phyloP scores from a whole-genome alignment of 169 alveolate genomes.

The Cryptosporidium ubiquitum region DNA sequence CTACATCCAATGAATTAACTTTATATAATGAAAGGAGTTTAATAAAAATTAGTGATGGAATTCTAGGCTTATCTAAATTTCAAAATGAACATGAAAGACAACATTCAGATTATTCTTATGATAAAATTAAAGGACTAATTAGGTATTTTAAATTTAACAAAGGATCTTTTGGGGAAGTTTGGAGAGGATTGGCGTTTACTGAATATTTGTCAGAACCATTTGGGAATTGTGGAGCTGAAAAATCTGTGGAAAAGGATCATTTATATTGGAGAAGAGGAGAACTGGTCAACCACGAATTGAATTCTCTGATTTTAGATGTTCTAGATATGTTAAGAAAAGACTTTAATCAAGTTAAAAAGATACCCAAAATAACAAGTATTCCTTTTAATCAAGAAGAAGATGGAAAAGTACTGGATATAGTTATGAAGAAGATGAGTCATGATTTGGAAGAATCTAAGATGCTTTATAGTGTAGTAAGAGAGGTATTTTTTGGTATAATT shows the following conservation, averaged over 20 bases:
- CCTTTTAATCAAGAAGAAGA: neutral
- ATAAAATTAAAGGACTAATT: conserved; percentile 23
- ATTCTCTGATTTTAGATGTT: conserved; percentile 36
- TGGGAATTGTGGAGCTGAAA: conserved; percentile 33
- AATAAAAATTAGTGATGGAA: neutral
- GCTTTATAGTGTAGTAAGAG: conserved; percentile 34
- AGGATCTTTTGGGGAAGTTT: conserved; percentile 71
- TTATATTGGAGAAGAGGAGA: conserved; percentile 66
- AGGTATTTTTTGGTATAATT: conserved; percentile 61
- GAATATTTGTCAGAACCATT: conserved; percentile 36
- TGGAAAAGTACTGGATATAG: conserved; percentile 21
- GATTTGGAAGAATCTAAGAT: neutral
- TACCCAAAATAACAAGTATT: neutral
- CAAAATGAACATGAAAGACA: neutral
- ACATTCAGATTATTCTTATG: conserved; percentile 1
- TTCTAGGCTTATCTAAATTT: neutral
- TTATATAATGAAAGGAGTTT: conserved; percentile 40
- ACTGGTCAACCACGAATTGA: conserved; percentile 23
- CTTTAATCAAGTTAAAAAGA: neutral
- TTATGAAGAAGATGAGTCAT: conserved; percentile 56
- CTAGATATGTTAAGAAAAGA: conserved; percentile 14
- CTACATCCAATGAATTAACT: conserved; percentile 23
- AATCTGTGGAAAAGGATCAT: neutral
- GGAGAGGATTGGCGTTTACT: conserved; percentile 70
- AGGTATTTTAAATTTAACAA: conserved; percentile 46